Base-by-base conservation (phyloP, 2,329 filamentous ascomycete genomes). In the Celoporthe dispersa region DNA sequence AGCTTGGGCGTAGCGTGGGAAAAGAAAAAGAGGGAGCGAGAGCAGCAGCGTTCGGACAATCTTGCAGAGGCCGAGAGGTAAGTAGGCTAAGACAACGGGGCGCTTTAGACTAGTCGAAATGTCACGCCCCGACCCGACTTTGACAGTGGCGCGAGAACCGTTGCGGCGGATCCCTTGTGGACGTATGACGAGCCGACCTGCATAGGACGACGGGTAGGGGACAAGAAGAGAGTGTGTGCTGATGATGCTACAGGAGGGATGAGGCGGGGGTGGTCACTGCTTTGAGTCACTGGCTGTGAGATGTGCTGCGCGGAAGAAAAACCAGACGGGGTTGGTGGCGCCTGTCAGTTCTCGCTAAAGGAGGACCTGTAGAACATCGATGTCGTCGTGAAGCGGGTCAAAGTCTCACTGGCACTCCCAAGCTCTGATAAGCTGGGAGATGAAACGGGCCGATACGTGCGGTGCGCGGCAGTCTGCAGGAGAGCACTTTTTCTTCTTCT, bases 351-450 rank as follows among this genome's bases (percentile, higher is more conserved):
- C 76, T 80, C 76, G 77, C 78, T 79, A 79, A 73, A 77, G 78
- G 78, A 79, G 78, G 76, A 73, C 70, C 74, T 73, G 80, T 81
- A 77, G 75, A 74, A 81, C 80, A 79, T 71, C 78, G 78, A 79
- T 79, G 76, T 76, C 75, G 80, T 78, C 77, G 78, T 78, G 64
- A 63, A 39, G 68, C 76, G 78, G 78, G 75, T 79, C 76, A 70
- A 74, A 73, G 78, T 79, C 74, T 76, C 78, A 79, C 78, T 75
- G 74, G 74, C 72, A 74, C 73, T 75, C 73, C 76, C 74, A 73
- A 75, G 69, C 68, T 64, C 28, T 64, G 61, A 33, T 22, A 55
- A 57, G 48, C 66, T 53, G 57, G 59, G 62, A 64, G 68, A 68
- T 67, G 31, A 41, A 64, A 64, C 64, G 67, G 53, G 68, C 63